phyloP scores from a whole-genome alignment of 805 yeast species.

The Torulaspora microellipsoides region DNA sequence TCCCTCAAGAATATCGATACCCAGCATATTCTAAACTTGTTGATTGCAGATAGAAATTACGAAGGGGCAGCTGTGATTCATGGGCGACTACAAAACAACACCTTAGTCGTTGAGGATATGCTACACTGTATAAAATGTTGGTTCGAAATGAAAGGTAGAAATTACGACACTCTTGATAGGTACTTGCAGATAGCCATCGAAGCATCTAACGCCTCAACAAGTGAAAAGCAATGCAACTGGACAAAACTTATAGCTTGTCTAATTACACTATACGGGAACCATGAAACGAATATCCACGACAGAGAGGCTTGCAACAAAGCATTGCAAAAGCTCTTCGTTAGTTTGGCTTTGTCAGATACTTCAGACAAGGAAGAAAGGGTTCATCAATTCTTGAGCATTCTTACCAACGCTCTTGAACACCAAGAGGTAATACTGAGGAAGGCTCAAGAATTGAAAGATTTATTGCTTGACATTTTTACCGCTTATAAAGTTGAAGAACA shows the following conservation, averaged over 20 bases:
- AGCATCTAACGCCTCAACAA: constrained; percentile 8
- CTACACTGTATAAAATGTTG: constrained; percentile 16
- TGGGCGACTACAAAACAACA: constrained; percentile 14
- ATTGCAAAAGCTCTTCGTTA: constrained; percentile 21
- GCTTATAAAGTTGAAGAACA: constrained; percentile 62
- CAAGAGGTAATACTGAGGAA: constrained; percentile 46
- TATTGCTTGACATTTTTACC: constrained; percentile 57
- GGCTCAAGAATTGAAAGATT: constrained; percentile 53
- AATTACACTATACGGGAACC: constrained; percentile 14
- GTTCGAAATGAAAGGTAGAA: constrained; percentile 8
- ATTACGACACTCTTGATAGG: constrained; percentile 1
- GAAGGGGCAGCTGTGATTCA: constrained; percentile 22
- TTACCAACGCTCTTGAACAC: constrained; percentile 50
- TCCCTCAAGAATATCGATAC: constrained; percentile 14
- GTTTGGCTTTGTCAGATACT: constrained; percentile 18
- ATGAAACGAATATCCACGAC: neutral
- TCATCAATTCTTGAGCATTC: constrained; percentile 50
- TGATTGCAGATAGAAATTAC: constrained; percentile 13
- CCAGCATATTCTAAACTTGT: constrained; percentile 8
- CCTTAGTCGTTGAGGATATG: constrained; percentile 17
- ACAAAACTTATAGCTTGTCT: constrained; percentile 21
- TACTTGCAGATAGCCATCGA: constrained; percentile 16
- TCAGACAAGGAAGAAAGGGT: constrained; percentile 15
- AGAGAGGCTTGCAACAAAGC: constrained; percentile 14
- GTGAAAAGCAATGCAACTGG: constrained; percentile 21